Evolutionary conservation across 1,139 yeast species (phyloP), one percentile per base, ranked within the genome.

Genomic region (Suhomyces yuchorum): DNA sequence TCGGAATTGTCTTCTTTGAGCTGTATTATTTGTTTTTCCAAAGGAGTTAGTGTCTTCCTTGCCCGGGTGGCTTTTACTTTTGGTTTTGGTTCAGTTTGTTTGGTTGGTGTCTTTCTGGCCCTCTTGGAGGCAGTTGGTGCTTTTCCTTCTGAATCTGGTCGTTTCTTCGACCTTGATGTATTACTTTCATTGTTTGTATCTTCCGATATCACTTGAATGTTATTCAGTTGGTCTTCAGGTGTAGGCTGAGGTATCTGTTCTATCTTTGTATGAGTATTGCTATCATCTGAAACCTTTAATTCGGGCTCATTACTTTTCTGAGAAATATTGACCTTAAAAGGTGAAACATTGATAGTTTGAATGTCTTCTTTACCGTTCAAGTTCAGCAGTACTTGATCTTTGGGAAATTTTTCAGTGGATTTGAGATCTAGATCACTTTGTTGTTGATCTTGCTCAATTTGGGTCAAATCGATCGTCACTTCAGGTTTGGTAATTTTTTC

Each of bases 11-110:
- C 62, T 4, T 66, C 58, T 57, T 90, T 90, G 44, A 93, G 68
- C 4, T 81, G 84, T 20, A 83, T 68, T 49, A 84, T 83, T 62
- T 92, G 98, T 51, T 78, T 78, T 56, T 91, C 97, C 42, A 91
- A 68, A 0, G 97, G 97, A 0, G 96, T 92, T 28, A 73, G 54
- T 30, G 56, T 51, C 23, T 48, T 50, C 23, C 49, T 51, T 11
- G 50, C 30, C 45, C 34, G 37, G 17, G 40, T 28, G 9, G 43
- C 32, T 22, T 39, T 44, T 19, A 48, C 22, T 19, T 48, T 46
- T 39, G 48, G 23, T 26, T 22, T 42, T 37, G 44, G 23, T 30
- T 14, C 18, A 8, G 33, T 8, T 23, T 8, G 22, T 3, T 14
- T 15, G 11, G 15, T 42, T 17, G 44, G 12, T 9, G 19, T 19